Conservation (phyloP, 2,329 filamentous ascomycete genomes). For the Pyricularia grisea region DNA sequence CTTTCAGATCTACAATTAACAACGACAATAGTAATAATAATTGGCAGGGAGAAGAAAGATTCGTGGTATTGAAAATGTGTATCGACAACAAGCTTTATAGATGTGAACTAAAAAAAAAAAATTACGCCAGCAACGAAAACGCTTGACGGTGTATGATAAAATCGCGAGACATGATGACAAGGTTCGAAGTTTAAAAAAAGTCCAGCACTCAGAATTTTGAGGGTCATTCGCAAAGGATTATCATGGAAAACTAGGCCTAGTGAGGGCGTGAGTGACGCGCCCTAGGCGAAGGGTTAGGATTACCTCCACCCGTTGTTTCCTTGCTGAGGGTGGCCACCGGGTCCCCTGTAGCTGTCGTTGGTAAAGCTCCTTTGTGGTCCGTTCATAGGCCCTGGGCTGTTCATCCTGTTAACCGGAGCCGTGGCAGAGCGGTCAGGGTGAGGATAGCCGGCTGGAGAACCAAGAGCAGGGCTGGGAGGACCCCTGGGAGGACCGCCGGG, state of each 20-base stretch:
- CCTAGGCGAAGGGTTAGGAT: background rate
- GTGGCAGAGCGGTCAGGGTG: conserved; percentile 16
- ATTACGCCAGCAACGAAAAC: background rate
- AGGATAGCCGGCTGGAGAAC: background rate
- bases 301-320: conserved; percentile 7
- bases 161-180: background rate
- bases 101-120: background rate
- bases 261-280: background rate
- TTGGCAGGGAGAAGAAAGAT: background rate
- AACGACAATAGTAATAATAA: too few relatives aligned
- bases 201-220: background rate
- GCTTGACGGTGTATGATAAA: background rate
- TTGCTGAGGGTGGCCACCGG: background rate
- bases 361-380: conserved; percentile 11
- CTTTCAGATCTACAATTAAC: too few relatives aligned
- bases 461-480: conserved; percentile 1
- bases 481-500: background rate
- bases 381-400: conserved; percentile 7
- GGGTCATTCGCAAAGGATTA: background rate
- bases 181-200: background rate
- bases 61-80: background rate
- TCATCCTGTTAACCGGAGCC: conserved; percentile 5
- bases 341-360: background rate
- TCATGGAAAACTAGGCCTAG: background rate
- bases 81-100: background rate